phyloP scores from a whole-genome alignment of 2,329 filamentous ascomycete genomes.

The Mycosphaerella sp. region DNA sequence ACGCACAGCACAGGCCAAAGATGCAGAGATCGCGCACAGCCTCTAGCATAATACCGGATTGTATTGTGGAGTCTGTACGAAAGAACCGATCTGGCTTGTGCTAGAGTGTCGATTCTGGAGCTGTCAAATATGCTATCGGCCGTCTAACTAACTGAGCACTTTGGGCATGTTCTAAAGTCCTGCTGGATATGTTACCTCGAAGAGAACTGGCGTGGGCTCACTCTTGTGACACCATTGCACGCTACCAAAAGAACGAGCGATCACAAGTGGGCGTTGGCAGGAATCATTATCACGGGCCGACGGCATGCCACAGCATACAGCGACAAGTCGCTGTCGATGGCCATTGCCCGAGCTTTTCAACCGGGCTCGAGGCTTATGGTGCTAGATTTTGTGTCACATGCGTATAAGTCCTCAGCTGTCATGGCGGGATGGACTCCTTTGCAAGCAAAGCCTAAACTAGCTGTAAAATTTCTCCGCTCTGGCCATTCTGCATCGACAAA shows the following conservation, averaged over 20 bases:
- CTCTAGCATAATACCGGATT: neutral
- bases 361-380: conserved; percentile 12
- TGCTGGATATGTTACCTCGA: no score
- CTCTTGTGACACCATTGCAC: neutral
- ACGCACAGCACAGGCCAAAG: neutral
- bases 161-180: no score
- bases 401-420: conserved; percentile 7
- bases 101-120: no score
- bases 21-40: neutral
- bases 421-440: neutral
- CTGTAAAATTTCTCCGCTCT: neutral
- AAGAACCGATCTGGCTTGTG: neutral
- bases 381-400: neutral
- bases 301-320: neutral
- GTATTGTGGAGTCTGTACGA: neutral
- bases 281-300: neutral
- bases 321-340: neutral
- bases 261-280: neutral
- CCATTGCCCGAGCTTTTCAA: conserved; percentile 11
- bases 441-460: neutral
- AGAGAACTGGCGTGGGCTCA: neutral
- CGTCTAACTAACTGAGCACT: no score
- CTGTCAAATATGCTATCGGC: no score
- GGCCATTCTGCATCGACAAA: neutral
- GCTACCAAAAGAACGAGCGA: neutral